Evolutionary conservation across 352 stramenopile species (phyloP).

Genomic region (Blastocystis sp.): DNA sequence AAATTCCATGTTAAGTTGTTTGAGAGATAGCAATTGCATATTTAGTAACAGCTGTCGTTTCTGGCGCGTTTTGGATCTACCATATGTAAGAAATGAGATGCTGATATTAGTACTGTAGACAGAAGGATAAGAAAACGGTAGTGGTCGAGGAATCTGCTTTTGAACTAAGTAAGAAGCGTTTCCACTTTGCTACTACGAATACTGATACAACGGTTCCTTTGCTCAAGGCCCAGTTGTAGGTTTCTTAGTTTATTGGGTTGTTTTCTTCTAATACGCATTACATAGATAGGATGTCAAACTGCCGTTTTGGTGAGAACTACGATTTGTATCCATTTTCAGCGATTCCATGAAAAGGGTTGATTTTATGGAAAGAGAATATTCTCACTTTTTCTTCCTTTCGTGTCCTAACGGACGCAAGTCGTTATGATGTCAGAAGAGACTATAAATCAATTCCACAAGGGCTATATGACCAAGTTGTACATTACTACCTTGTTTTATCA

Average conservation of each 20-base stretch:
- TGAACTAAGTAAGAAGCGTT: slow-evolving; percentile 56
- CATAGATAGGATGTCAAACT: not conserved
- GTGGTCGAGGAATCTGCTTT: slow-evolving; percentile 2
- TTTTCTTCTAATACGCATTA: not conserved
- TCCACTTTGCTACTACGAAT: slow-evolving; percentile 36
- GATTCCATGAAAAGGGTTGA: not conserved
- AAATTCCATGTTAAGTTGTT: not conserved
- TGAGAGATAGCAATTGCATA: slow-evolving; percentile 42
- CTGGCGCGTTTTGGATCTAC: slow-evolving; percentile 45
- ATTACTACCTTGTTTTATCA: slow-evolving; percentile 32
- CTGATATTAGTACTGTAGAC: not conserved
- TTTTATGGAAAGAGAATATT: too few species aligned
- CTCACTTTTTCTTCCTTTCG: not conserved
- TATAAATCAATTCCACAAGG: not conserved
- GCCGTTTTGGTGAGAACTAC: not conserved
- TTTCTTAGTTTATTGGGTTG: not conserved
- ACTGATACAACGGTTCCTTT: slow-evolving; percentile 6
- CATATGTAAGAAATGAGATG: not conserved
- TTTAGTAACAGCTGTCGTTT: slow-evolving; percentile 17
- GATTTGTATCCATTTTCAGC: not conserved
- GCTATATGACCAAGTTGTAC: slow-evolving; percentile 38
- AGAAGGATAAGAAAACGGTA: slow-evolving; percentile 30
- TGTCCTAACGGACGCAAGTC: not conserved
- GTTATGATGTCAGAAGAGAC: slow-evolving; percentile 14
- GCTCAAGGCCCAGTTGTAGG: slow-evolving; percentile 46